Evolutionary conservation across 2,329 filamentous ascomycete species (phyloP), one percentile per base, ranked within the genome.

Genomic region (Pyrenochaeta sp.): DNA sequence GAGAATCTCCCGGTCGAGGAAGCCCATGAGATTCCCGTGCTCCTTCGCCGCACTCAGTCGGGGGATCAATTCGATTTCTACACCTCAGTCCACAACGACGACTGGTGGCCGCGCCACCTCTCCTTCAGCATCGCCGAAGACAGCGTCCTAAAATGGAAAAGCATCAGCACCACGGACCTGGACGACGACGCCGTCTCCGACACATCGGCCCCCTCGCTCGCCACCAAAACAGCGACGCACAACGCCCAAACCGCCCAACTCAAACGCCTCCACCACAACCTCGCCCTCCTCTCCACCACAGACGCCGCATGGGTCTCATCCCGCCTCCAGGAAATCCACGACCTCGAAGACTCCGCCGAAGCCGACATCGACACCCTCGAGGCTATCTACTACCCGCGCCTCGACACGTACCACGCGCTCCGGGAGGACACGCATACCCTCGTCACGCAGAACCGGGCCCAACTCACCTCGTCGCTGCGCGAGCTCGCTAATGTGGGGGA

Each of bases 401-500:
- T 84, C n/a, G 84, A 90, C 29, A 81, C 83, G 11, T 90, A 89
- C 56, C 82, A 88, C 53, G 78, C 79, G 11, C 77, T 91, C 11
- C 83, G 85, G 49, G 80, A 87, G 43, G 80, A 81, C 44, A 86
- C 86, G 1, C 82, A 86, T 22, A 86, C 89, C 44, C 74, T 90
- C 11, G 72, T 96, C 7, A 78, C 80, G 0, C 83, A 86, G 34
- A 88, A 95, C 71, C 82, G 86, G 27, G 78, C 80, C 15, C 79
- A 81, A 38, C 75, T 96, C 24, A 82, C 81, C 3, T 89, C 94
- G 63, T 81, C 81, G 11, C 77, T 91, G 48, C 87, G 87, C 67
- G 89, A 94, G 52, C 79, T 96, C 10, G 91, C 96, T 67, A 82
- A 87, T 15, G 76, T 95, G 26, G 84, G 87, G 3, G 90, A 90